Base-by-base conservation (phyloP, 106 monocot species). In the Posidonia australis region DNA sequence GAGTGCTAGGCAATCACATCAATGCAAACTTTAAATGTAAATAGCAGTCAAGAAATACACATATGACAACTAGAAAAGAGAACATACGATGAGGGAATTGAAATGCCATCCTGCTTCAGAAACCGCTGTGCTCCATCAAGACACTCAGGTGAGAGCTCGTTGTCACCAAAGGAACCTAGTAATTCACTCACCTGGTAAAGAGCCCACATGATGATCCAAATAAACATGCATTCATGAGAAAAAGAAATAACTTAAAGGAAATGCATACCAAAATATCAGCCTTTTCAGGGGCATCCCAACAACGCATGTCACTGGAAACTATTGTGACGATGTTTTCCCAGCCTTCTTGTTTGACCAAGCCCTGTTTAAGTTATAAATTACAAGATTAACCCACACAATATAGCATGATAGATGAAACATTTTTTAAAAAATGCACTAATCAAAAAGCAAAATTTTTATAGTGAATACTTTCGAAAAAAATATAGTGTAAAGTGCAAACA, bases 81-180 rank as follows among this genome's bases (percentile, higher is more conserved):
- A 25, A 24, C 59, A 72, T 88, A 93, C 93, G 79, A 78, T 42
- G 86, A 86, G 27, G 93, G 93, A 78, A 94, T 94, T 11, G 93
- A 94, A 72, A 94, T 94, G 75, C 93, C 93, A 80, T 94, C 89
- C 25, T 89, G 70, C 69, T 89, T 89, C 76, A 94, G 77, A 69
- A 89, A 94, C 68, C 78, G 81, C 69, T 86, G 82, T 58, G 89
- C 93, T 18, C 93, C 93, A 77, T 94, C 93, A 54, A 94, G 86
- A 56, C 93, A 94, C 80, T 94, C 93, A 18, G 93, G 93, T 20
- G 93, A 94, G 3, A 94, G 81, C 63, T 94, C 93, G 72, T 94
- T 94, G 41, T 94, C 93, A 63, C 89, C 93, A 74, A 94, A 94
- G 9, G 93, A 94, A 5, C 93, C 93, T 68, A 94, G 68, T 71